Evolutionary conservation across 345 rosid species (phyloP).

Genomic region (Toxicodendron radicans): DNA sequence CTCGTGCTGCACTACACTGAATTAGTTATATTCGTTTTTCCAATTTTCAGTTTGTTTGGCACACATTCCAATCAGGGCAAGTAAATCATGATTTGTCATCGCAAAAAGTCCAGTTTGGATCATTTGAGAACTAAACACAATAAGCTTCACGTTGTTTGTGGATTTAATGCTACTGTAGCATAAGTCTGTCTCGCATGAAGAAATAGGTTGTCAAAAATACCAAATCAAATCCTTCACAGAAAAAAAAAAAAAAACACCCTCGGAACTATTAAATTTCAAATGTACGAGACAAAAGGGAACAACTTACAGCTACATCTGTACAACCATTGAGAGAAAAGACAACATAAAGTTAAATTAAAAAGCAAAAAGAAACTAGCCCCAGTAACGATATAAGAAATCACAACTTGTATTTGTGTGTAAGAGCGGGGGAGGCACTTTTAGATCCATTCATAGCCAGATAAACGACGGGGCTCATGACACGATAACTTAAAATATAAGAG

Average conservation of each 20-base stretch:
- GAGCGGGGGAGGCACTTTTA: background rate
- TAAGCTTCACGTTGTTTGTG: too few relatives aligned
- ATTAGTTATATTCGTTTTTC: too few relatives aligned
- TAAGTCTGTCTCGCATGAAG: too few relatives aligned
- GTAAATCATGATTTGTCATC: too few relatives aligned
- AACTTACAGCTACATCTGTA: slow-evolving; percentile 17
- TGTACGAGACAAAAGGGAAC: background rate
- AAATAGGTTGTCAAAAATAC: background rate
- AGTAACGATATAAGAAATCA: background rate
- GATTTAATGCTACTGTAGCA: too few relatives aligned
- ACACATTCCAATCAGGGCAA: too few relatives aligned
- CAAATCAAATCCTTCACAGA: background rate
- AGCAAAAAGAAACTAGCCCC: background rate
- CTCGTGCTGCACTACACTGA: too few relatives aligned
- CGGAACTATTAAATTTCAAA: background rate
- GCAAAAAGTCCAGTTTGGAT: too few relatives aligned
- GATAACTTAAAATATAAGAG: slow-evolving; percentile 5
- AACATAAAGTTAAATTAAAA: background rate
- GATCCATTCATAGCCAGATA: slow-evolving; percentile 8
- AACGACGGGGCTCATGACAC: background rate
- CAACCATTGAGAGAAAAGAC: slow-evolving; percentile 3
- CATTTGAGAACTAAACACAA: too few relatives aligned
- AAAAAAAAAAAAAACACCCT: background rate
- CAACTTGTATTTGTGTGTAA: background rate
- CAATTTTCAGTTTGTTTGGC: too few relatives aligned